Percentiles rank a stretch among this genome's conserved stretches.
Conservation (phyloP, 805 yeast species). For the Suhomyces vadensis region DNA sequence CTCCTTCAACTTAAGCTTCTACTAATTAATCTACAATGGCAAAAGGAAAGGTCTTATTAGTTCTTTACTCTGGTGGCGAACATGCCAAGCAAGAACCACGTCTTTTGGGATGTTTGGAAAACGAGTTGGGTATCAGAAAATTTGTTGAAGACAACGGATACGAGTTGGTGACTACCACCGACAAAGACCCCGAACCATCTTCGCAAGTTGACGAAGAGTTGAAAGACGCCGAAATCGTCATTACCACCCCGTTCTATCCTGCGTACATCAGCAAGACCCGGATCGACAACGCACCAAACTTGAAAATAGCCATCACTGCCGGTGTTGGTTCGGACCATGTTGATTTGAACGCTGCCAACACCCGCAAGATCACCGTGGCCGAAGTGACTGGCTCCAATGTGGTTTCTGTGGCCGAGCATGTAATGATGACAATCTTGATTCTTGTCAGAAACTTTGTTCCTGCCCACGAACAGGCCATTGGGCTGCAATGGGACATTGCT, state of each 20-base stretch:
- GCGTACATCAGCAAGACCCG: constrained; percentile 71
- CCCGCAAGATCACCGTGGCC: constrained; percentile 61
- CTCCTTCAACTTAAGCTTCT: too few relatives aligned
- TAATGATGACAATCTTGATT: constrained; percentile 67
- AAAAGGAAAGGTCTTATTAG: constrained; percentile 48
- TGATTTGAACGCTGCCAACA: constrained; percentile 68
- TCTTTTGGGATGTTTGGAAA: constrained; percentile 70
- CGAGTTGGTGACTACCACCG: constrained; percentile 61
- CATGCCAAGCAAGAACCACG: constrained; percentile 62
- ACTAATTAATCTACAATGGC: constrained; percentile 7
- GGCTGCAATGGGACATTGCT: constrained; percentile 75
- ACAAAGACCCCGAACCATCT: constrained; percentile 61
- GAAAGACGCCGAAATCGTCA: constrained; percentile 71
- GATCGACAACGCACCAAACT: constrained; percentile 65
- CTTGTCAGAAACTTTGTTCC: constrained; percentile 78
- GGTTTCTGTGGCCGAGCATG: constrained; percentile 80
- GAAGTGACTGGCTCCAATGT: constrained; percentile 87
- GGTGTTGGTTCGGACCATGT: constrained; percentile 87
- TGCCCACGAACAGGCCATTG: constrained; percentile 66
- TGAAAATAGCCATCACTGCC: constrained; percentile 72
- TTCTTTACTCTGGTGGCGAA: constrained; percentile 56
- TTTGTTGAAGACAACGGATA: constrained; percentile 71
- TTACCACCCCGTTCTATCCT: constrained; percentile 84
- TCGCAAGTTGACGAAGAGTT: constrained; percentile 64
- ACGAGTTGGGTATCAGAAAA: constrained; percentile 68